Evolutionary conservation across 805 yeast genomes (phyloP).

Genomic region (Diddensiella caesifluorescens): DNA sequence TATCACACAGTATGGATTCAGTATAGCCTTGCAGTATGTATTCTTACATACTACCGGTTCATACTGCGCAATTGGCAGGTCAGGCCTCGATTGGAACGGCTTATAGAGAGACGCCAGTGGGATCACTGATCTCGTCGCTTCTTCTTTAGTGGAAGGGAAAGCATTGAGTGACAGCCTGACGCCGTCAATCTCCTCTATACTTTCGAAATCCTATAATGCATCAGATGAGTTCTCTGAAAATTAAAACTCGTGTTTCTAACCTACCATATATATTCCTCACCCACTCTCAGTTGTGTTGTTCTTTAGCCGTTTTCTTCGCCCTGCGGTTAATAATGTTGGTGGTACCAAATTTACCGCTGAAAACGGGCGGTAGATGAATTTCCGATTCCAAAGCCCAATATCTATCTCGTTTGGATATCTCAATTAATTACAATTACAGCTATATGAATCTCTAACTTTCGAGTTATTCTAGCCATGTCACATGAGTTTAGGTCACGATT

Average conservation of each 20-base stretch:
- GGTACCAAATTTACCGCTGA: too few species aligned
- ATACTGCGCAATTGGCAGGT: constrained; percentile 62
- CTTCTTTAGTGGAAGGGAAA: constrained; percentile 76
- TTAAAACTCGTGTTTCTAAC: background rate
- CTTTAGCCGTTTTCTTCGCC: too few species aligned
- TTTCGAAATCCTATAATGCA: constrained; percentile 42
- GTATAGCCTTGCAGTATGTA: constrained; percentile 60
- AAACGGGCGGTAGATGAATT: too few species aligned
- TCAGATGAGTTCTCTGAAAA: background rate
- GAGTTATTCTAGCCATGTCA: too few species aligned
- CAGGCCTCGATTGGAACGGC: constrained; percentile 70
- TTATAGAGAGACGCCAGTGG: constrained; percentile 88
- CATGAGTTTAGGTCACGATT: too few species aligned
- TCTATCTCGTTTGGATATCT: too few species aligned
- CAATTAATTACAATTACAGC: too few species aligned
- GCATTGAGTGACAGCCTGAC: constrained; percentile 70
- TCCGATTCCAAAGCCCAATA: too few species aligned
- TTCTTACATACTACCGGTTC: constrained; percentile 73
- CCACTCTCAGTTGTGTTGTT: too few species aligned
- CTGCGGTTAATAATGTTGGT: too few species aligned
- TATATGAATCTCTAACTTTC: too few species aligned
- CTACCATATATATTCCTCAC: too few species aligned
- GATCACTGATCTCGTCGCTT: constrained; percentile 75
- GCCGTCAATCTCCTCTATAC: constrained; percentile 50
- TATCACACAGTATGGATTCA: constrained; percentile 70